Conservation (phyloP, 495 filamentous ascomycete species). For the Xylona heveae region DNA sequence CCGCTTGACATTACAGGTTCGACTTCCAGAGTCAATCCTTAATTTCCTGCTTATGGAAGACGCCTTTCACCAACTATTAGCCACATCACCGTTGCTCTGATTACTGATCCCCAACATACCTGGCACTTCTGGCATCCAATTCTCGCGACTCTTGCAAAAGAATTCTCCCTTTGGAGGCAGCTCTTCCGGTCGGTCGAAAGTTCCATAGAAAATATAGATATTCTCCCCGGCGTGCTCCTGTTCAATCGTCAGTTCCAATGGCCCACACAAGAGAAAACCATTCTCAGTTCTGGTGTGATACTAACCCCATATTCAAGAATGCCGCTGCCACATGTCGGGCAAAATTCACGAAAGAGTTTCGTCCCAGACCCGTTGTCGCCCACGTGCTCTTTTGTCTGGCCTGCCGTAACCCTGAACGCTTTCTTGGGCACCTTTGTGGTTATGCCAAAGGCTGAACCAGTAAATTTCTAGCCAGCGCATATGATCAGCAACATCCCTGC, state of each 20-base stretch:
- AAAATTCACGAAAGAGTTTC: constrained; percentile 39
- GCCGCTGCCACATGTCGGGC: constrained; percentile 34
- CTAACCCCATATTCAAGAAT: constrained; percentile 42
- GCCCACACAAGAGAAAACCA: not conserved
- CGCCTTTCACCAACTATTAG: constrained; percentile 13
- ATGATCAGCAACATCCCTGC: not conserved
- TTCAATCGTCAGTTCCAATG: not conserved
- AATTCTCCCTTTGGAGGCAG: constrained; percentile 49
- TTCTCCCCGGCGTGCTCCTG: constrained; percentile 2
- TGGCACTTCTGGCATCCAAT: constrained; percentile 42
- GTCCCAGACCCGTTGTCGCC: constrained; percentile 33
- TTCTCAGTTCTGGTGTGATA: not conserved
- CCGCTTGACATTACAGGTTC: too few relatives aligned
- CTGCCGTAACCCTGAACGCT: constrained; percentile 10
- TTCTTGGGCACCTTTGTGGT: constrained; percentile 8
- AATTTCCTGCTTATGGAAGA: constrained; percentile 39
- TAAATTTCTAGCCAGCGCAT: not conserved
- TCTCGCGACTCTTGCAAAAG: constrained; percentile 33
- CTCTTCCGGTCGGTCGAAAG: constrained; percentile 36
- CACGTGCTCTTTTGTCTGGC: constrained; percentile 26
- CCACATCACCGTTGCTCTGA: not conserved
- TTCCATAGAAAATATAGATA: constrained; percentile 40
- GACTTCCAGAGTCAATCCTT: constrained; percentile 24
- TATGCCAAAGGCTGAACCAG: constrained; percentile 22
- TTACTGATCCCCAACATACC: constrained; percentile 18